Evolutionary conservation across 164 flowering plant species (phyloP).

Genomic region (Piper longum): DNA sequence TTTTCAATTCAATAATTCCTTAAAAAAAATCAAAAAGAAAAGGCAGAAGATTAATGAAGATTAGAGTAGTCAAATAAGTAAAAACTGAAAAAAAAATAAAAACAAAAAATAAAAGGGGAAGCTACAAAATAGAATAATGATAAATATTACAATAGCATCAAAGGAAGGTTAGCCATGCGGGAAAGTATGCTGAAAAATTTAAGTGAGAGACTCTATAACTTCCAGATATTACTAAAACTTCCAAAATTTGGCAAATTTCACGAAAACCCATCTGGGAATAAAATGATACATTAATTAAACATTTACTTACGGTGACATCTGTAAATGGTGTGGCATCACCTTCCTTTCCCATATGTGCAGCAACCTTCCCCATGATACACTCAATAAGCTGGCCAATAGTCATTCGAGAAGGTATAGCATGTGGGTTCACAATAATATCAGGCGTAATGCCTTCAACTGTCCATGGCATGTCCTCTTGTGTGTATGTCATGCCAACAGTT

Average conservation of each 20-base stretch:
- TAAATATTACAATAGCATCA: not conserved
- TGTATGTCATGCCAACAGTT: constrained; percentile 93
- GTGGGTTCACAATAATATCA: constrained; percentile 89
- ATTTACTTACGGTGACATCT: constrained; percentile 75
- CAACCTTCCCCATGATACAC: constrained; percentile 98
- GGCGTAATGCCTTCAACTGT: constrained; percentile 84
- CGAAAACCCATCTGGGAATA: too few relatives aligned
- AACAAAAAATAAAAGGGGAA: too few relatives aligned
- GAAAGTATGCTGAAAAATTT: not conserved
- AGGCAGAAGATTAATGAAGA: not conserved
- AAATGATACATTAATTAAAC: not conserved
- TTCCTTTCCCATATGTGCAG: constrained; percentile 94
- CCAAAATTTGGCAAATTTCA: too few relatives aligned
- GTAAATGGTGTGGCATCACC: constrained; percentile 97
- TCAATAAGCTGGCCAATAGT: constrained; percentile 96
- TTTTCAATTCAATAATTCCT: not conserved
- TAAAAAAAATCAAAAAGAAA: too few relatives aligned
- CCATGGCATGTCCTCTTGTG: constrained; percentile 99
- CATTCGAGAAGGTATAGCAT: constrained; percentile 98
- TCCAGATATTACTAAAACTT: too few relatives aligned
- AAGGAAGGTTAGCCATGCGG: not conserved
- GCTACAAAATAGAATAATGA: not conserved
- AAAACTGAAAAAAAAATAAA: too few relatives aligned
- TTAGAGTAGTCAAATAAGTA: not conserved
- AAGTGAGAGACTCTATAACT: too few relatives aligned